phyloP scores from a whole-genome alignment of 169 alveolate species.

The Plasmodium vivax region DNA sequence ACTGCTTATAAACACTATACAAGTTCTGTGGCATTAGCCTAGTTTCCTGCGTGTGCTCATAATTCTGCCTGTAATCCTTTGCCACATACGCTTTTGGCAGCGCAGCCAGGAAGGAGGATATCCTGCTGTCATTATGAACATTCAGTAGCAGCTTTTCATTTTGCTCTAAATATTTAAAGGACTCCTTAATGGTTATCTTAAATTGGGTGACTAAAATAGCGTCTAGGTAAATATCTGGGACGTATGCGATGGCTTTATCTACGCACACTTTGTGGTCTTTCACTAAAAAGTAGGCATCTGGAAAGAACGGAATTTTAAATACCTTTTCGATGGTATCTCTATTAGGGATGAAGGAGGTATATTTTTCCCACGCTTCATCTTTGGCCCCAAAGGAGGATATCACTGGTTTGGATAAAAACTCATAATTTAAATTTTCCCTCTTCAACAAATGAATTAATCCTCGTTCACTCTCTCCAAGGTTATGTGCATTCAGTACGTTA shows the following conservation, averaged over 20 bases:
- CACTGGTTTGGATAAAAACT: slow-evolving; percentile 65
- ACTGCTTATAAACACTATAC: slow-evolving; percentile 80
- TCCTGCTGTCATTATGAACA: slow-evolving; percentile 73
- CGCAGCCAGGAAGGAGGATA: slow-evolving; percentile 74
- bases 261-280: slow-evolving; percentile 77
- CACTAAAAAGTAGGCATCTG: slow-evolving; percentile 82
- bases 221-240: slow-evolving; percentile 80
- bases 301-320: slow-evolving; percentile 83
- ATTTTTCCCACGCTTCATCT: slow-evolving; percentile 76
- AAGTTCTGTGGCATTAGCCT: slow-evolving; percentile 49
- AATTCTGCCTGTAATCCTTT: slow-evolving; percentile 70
- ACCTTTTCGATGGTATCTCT: slow-evolving; percentile 23
- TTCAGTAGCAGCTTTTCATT: slow-evolving; percentile 56
- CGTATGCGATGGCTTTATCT: slow-evolving; percentile 74
- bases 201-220: slow-evolving; percentile 75
- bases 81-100: slow-evolving; percentile 73
- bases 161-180: slow-evolving; percentile 69
- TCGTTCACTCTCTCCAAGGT: slow-evolving; percentile 79
- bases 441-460: slow-evolving; percentile 81
- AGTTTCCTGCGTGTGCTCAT: slow-evolving; percentile 68
- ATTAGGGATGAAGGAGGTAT: slow-evolving; percentile 72
- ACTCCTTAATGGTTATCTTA: slow-evolving; percentile 71
- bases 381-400: slow-evolving; percentile 43
- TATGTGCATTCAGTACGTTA: slow-evolving; percentile 73
- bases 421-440: slow-evolving; percentile 80